Evolutionary conservation across 768 basidiomycete species (phyloP).

Genomic region (Agaricus sinodeliciosus): DNA sequence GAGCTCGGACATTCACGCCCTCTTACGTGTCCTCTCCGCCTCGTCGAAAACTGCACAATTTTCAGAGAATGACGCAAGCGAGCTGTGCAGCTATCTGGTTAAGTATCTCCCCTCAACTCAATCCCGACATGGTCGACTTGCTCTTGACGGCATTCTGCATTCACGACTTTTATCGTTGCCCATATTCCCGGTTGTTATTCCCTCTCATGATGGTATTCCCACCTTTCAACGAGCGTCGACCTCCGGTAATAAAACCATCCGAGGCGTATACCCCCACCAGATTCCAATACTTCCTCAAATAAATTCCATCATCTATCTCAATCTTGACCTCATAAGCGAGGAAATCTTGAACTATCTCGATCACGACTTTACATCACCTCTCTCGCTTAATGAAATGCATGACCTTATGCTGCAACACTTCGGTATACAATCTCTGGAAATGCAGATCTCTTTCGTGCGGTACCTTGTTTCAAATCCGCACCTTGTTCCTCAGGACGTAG

Average conservation of each 20-base stretch:
- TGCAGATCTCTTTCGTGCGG: constrained; percentile 5
- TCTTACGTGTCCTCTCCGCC: constrained; percentile 22
- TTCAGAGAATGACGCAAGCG: background rate
- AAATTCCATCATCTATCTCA: background rate
- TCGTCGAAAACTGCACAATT: background rate
- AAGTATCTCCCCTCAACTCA: constrained; percentile 4
- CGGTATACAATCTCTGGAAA: constrained; percentile 4
- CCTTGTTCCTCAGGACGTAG: constrained; percentile 20
- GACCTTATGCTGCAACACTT: constrained; percentile 1
- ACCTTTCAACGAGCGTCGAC: background rate
- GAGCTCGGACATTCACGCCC: constrained; percentile 15
- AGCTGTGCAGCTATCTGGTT: constrained; percentile 4
- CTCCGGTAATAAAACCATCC: background rate
- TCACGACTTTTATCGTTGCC: constrained; percentile 17
- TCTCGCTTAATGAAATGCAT: constrained; percentile 6
- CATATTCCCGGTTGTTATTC: constrained; percentile 22
- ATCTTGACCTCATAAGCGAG: constrained; percentile 1
- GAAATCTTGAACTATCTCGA: constrained; percentile 13
- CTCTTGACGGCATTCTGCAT: constrained; percentile 2
- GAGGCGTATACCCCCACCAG: background rate
- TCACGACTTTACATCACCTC: constrained; percentile 13
- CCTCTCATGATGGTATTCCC: constrained; percentile 1
- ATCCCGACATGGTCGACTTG: constrained; percentile 3
- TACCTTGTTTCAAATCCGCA: constrained; percentile 15
- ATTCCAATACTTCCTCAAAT: background rate